Conservation (phyloP, 345 rosid species). For the Eucalyptus tenuipes region DNA sequence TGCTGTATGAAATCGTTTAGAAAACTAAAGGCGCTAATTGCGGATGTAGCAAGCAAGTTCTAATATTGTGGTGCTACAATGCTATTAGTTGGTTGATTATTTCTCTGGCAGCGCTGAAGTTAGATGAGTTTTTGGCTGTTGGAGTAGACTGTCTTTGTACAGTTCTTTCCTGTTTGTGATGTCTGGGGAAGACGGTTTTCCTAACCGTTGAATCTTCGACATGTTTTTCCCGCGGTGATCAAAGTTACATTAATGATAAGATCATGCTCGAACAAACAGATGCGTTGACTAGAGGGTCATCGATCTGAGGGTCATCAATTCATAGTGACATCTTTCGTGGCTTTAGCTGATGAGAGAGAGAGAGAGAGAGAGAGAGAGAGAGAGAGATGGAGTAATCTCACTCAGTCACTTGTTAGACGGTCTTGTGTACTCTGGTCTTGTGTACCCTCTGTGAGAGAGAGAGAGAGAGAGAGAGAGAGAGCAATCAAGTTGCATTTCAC, state of each 20-base stretch:
- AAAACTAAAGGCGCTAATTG: neutral
- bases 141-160: neutral
- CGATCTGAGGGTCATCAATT: neutral
- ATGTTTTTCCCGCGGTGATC: neutral
- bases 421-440: too few relatives aligned
- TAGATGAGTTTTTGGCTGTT: neutral
- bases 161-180: too few relatives aligned
- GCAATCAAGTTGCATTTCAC: neutral
- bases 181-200: neutral
- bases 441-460: too few relatives aligned
- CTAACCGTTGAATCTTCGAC: neutral
- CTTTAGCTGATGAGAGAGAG: neutral
- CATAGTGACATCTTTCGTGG: neutral
- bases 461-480: neutral
- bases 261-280: neutral
- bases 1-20: neutral
- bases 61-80: neutral
- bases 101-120: neutral
- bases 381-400: too few relatives aligned
- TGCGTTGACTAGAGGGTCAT: neutral
- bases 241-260: neutral
- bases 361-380: too few relatives aligned
- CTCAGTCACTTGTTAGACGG: too few relatives aligned
- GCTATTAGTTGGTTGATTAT: neutral
- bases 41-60: neutral